Evolutionary conservation across 2,329 filamentous ascomycete species (phyloP).

Genomic region (Claviceps citrina): DNA sequence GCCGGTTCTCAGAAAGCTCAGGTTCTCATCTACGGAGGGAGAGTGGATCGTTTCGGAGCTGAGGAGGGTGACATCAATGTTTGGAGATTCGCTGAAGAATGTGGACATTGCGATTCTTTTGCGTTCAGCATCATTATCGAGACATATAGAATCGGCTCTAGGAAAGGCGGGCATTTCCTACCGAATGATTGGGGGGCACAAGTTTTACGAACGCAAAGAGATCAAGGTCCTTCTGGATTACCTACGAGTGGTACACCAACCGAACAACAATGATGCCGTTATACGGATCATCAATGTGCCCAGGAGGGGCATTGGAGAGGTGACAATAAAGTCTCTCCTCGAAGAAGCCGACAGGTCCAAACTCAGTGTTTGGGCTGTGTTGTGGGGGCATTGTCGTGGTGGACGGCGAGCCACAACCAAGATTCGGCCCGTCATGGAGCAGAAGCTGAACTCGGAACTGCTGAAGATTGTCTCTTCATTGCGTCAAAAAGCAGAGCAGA

Average conservation of each 20-base stretch:
- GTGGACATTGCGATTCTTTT: conserved; percentile 77
- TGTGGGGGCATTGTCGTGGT: conserved; percentile 40
- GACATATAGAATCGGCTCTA: conserved; percentile 71
- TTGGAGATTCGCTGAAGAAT: conserved; percentile 54
- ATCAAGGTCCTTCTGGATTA: conserved; percentile 83
- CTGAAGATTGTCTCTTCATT: conserved; percentile 26
- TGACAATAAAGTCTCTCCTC: conserved; percentile 56
- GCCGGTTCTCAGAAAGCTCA: conserved; percentile 66
- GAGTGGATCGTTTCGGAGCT: conserved; percentile 83
- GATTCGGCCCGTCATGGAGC: conserved; percentile 34
- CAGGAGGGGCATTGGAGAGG: conserved; percentile 63
- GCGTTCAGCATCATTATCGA: conserved; percentile 67
- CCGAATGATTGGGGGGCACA: conserved; percentile 76
- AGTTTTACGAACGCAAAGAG: conserved; percentile 84
- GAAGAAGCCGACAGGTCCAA: conserved; percentile 60
- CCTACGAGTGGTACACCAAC: conserved; percentile 67
- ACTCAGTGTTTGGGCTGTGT: conserved; percentile 60
- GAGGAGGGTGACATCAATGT: conserved; percentile 51
- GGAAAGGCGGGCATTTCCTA: conserved; percentile 74
- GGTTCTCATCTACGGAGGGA: conserved; percentile 56
- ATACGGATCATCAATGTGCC: conserved; percentile 75
- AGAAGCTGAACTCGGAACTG: conserved; percentile 36
- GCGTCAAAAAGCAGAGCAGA: conserved; percentile 15
- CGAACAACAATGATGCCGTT: conserved; percentile 74
- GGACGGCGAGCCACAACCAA: conserved; percentile 31